These are phyloP conservation scores for Polyplosphaeria fusca DNA, from an alignment of 495 filamentous ascomycete genomes.

Conservation along the genomic window DNA sequence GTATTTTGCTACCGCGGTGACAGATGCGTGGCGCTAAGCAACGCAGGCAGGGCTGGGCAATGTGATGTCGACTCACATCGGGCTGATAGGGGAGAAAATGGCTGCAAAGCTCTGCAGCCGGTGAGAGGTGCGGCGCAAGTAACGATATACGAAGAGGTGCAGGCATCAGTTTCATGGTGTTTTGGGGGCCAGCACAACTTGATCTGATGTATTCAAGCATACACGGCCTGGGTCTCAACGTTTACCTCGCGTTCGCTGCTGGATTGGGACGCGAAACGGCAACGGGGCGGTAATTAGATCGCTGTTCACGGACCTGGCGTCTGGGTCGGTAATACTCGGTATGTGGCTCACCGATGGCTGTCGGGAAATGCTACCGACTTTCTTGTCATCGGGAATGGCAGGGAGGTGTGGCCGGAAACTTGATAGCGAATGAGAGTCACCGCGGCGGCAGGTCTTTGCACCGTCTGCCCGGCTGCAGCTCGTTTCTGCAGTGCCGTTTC, in stretches of 20 bases:
- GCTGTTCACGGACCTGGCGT: slow-evolving; percentile 14
- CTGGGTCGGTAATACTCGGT: slow-evolving; percentile 15
- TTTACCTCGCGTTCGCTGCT: slow-evolving; percentile 16
- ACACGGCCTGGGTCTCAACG: neutral
- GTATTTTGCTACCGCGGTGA: slow-evolving; percentile 16
- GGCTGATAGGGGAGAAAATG: slow-evolving; percentile 1
- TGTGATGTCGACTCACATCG: slow-evolving; percentile 6
- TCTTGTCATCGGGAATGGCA: neutral
- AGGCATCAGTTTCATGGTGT: neutral
- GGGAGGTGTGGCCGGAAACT: slow-evolving; percentile 17
- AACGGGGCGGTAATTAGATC: neutral
- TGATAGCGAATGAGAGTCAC: slow-evolving; percentile 10
- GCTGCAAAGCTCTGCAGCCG: slow-evolving; percentile 2
- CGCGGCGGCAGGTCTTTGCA: slow-evolving; percentile 3
- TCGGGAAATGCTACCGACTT: neutral
- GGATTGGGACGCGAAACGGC: neutral
- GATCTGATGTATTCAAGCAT: neutral
- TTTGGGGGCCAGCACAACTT: neutral
- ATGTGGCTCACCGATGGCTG: slow-evolving; percentile 25
- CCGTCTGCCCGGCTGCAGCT: slow-evolving; percentile 1
- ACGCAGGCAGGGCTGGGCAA: slow-evolving; percentile 8
- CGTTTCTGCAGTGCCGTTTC: neutral
- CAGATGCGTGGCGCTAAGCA: slow-evolving; percentile 9
- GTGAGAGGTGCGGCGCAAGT: neutral
- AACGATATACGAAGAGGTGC: slow-evolving; percentile 2